Percentiles rank a stretch among this genome's conserved stretches.
Conservation (phyloP, 2,329 filamentous ascomycete species). For the Alternaria longipes region DNA sequence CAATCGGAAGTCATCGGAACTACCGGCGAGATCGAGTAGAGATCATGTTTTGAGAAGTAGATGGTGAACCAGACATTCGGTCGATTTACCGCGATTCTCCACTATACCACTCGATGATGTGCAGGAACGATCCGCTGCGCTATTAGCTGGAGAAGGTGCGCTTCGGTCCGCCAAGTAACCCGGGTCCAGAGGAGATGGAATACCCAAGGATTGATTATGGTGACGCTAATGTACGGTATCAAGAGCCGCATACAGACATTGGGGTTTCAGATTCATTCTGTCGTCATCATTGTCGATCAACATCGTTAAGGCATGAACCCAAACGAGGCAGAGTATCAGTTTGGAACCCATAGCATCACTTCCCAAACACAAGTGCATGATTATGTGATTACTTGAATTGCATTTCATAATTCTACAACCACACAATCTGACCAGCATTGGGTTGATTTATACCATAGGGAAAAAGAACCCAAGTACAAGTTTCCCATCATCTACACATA, state of each 20-base stretch:
- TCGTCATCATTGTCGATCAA: neutral
- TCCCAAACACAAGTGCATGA: neutral
- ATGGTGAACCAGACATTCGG: neutral
- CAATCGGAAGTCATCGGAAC: neutral
- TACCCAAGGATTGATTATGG: neutral
- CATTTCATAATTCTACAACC: constrained; percentile 33
- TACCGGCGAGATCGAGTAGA: neutral
- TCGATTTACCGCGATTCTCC: neutral
- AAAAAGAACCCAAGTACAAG: constrained; percentile 7
- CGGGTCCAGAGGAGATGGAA: neutral
- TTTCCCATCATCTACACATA: constrained; percentile 34
- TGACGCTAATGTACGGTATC: neutral
- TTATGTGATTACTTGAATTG: constrained; percentile 17
- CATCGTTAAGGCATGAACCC: neutral
- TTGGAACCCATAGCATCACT: neutral
- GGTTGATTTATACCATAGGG: constrained; percentile 11
- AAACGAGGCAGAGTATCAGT: neutral
- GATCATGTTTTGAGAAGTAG: neutral
- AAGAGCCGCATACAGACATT: neutral
- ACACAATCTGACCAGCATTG: constrained; percentile 20
- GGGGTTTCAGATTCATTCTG: neutral
- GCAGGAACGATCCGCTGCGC: neutral
- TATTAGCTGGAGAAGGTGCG: neutral
- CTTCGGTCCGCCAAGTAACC: constrained; percentile 4
- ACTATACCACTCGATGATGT: neutral